These are phyloP conservation scores for Diutina mesorugosa DNA, from an alignment of 1,139 yeast genomes.

Conservation along the genomic window DNA sequence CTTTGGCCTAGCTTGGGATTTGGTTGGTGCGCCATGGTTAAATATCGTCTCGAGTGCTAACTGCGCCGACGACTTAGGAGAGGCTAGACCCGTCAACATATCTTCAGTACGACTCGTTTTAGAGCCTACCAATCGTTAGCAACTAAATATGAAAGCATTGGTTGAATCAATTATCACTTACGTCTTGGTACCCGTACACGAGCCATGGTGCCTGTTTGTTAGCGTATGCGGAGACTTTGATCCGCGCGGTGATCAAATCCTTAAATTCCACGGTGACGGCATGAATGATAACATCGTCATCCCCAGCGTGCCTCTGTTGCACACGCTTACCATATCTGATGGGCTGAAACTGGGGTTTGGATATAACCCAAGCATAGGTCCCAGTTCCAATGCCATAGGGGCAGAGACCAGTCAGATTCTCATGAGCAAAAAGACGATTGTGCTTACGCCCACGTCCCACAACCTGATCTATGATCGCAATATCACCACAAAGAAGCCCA, in stretches of 20 bases:
- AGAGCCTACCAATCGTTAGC: not conserved
- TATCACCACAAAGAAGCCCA: conserved; percentile 42
- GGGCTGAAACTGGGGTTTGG: conserved; percentile 26
- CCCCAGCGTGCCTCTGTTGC: conserved; percentile 24
- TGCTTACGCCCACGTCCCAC: conserved; percentile 18
- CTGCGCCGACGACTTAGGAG: not conserved
- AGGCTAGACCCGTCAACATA: not conserved
- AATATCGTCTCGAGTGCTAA: not conserved
- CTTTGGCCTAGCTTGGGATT: not conserved
- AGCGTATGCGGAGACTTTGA: not conserved
- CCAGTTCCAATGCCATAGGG: conserved; percentile 25
- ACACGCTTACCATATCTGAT: conserved; percentile 24
- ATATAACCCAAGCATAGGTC: conserved; percentile 32
- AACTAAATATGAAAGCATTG: too few species aligned
- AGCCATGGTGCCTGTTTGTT: not conserved
- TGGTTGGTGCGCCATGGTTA: not conserved
- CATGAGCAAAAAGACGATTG: conserved; percentile 20
- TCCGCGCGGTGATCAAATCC: not conserved
- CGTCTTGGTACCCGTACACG: not conserved
- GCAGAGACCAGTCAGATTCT: conserved; percentile 22
- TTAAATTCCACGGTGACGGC: not conserved
- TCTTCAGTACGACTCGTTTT: not conserved
- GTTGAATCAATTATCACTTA: not conserved
- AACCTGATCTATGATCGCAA: conserved; percentile 54
- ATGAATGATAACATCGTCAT: conserved; percentile 21